Evolutionary conservation across 192 early-diverging fungal genomes (phyloP).

Genomic region (Thamnidium elegans): DNA sequence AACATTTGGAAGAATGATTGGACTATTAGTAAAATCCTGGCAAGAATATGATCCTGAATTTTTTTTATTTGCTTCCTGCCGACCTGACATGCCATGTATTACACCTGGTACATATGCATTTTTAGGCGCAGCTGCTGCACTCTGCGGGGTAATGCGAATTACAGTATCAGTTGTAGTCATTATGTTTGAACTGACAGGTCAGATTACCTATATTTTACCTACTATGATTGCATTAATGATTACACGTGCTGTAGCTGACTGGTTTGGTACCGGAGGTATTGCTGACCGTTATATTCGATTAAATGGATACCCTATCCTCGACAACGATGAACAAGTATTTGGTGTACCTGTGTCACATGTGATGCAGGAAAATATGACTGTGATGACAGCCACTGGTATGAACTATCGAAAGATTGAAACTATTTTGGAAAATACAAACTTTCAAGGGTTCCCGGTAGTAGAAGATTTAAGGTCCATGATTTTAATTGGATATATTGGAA

Average conservation of each 20-base stretch:
- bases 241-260: conserved; percentile 71
- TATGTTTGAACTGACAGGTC: conserved; percentile 99
- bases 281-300: conserved; percentile 74
- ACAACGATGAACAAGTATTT: conserved; percentile 68
- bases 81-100: conserved; percentile 78
- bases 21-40: conserved; percentile 78
- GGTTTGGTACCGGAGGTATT: conserved; percentile 72
- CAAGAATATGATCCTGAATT: conserved; percentile 58
- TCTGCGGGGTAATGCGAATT: conserved; percentile 87
- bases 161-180: conserved; percentile 92
- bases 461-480: conserved; percentile 56
- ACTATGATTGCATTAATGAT: conserved; percentile 86
- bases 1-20: conserved; percentile 88
- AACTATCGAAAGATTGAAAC: conserved; percentile 48
- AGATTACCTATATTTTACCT: conserved; percentile 91
- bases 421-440: conserved; percentile 50
- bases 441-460: conserved; percentile 76
- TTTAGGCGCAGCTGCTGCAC: conserved; percentile 78
- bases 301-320: conserved; percentile 76
- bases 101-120: conserved; percentile 83
- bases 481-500: conserved; percentile 68
- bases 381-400: conserved; percentile 57
- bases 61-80: conserved; percentile 63
- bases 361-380: conserved; percentile 56
- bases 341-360: conserved; percentile 56